Conservation (phyloP, 129 eudicot genomes). For the Pseudognaphalium luteoalbum region DNA sequence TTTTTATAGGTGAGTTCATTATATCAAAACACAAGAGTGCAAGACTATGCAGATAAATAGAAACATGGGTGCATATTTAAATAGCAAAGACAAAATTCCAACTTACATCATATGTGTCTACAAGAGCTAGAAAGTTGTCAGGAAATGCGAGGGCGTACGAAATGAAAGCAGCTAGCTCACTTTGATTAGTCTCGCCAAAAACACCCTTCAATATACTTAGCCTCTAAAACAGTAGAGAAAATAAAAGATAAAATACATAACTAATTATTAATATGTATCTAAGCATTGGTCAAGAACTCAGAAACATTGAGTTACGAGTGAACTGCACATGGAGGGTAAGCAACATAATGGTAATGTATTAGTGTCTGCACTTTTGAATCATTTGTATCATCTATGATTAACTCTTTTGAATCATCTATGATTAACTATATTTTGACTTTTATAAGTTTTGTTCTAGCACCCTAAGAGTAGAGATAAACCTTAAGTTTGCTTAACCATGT, state of each 20-base stretch:
- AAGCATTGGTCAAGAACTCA: not conserved
- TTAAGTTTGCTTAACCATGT: conserved; percentile 85
- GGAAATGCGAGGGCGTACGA: conserved; percentile 97
- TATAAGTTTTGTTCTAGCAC: not conserved
- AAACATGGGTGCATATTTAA: not conserved
- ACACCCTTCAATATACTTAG: conserved; percentile 53
- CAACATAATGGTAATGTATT: not conserved
- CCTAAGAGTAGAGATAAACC: conserved; percentile 37
- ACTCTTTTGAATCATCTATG: not conserved
- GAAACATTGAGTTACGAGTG: not conserved
- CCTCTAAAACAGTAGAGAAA: conserved; percentile 49
- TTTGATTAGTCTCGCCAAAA: conserved; percentile 87
- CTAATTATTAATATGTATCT: not conserved
- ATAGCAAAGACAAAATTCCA: not conserved
- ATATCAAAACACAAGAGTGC: not conserved
- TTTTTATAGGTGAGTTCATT: not conserved
- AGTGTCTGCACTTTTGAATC: too few relatives aligned
- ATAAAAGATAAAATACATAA: not conserved
- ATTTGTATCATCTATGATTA: too few relatives aligned
- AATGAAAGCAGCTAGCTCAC: conserved; percentile 91
- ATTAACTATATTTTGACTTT: not conserved
- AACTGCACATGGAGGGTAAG: not conserved
- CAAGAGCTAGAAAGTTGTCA: conserved; percentile 84
- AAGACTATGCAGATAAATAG: not conserved
- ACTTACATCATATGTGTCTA: conserved; percentile 98